Conservation (phyloP, 2,329 filamentous ascomycete genomes). For the Colletotrichum sp. region DNA sequence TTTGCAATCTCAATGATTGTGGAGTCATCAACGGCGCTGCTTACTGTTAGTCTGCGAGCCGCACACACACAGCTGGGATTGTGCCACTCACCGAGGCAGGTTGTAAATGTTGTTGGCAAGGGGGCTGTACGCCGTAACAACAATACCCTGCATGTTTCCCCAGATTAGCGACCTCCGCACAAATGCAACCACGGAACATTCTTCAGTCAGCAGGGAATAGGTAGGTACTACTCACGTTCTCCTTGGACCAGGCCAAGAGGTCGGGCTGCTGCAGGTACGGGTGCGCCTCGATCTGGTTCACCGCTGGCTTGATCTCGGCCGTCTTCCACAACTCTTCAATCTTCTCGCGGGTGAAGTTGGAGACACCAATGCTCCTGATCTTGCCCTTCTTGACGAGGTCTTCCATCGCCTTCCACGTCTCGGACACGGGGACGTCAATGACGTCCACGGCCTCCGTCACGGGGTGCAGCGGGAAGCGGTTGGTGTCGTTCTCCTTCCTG, state of each 20-base stretch:
- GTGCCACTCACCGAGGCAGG: constrained; percentile 14
- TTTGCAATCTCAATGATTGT: constrained; percentile 57
- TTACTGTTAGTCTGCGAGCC: not conserved
- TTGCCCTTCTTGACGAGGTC: constrained; percentile 58
- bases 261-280: constrained; percentile 51
- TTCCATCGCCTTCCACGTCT: constrained; percentile 70
- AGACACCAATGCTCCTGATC: constrained; percentile 61
- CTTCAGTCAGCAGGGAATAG: not conserved
- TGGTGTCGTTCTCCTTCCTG: constrained; percentile 45
- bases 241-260: constrained; percentile 57
- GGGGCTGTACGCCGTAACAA: constrained; percentile 62
- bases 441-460: constrained; percentile 49
- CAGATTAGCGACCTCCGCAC: not conserved
- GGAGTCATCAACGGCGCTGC: constrained; percentile 52
- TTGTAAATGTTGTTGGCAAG: constrained; percentile 61
- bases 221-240: constrained; percentile 22
- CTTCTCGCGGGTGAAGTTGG: constrained; percentile 60
- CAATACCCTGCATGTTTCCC: constrained; percentile 44
- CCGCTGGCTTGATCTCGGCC: constrained; percentile 51
- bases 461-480: constrained; percentile 43
- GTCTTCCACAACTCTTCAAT: constrained; percentile 55
- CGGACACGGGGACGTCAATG: constrained; percentile 44
- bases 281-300: constrained; percentile 58
- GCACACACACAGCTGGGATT: not conserved
- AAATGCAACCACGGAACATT: not conserved